These are phyloP conservation scores for Apiotrichum brassicae DNA, from an alignment of 1,284 basidiomycete species.

Conservation along the genomic window DNA sequence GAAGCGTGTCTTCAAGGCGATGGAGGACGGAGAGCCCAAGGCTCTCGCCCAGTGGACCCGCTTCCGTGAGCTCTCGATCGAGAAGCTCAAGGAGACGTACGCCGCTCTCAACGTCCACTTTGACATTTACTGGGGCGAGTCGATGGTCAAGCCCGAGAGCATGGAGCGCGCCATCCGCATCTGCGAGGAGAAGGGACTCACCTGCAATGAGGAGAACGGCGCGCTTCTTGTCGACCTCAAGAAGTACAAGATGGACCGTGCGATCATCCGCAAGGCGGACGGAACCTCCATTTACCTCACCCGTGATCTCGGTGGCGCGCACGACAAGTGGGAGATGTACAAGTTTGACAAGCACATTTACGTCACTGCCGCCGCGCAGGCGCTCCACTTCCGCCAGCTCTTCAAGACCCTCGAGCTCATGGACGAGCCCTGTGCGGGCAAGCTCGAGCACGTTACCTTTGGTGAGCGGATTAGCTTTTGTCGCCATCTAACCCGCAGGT, in stretches of 20 bases:
- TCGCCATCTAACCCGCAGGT: constrained; percentile 24
- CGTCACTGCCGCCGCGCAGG: constrained; percentile 90
- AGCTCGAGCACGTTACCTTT: constrained; percentile 85
- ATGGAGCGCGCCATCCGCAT: constrained; percentile 62
- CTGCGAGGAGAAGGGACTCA: constrained; percentile 49
- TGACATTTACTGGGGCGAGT: constrained; percentile 92
- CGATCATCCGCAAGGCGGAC: constrained; percentile 87
- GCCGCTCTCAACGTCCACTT: constrained; percentile 85
- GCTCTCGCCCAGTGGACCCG: constrained; percentile 83
- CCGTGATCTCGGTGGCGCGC: constrained; percentile 92
- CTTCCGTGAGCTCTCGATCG: constrained; percentile 88
- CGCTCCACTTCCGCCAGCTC: constrained; percentile 86
- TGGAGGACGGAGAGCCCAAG: constrained; percentile 85
- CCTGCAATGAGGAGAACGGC: constrained; percentile 60
- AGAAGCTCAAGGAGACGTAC: constrained; percentile 87
- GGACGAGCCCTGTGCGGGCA: constrained; percentile 77
- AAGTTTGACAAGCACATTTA: constrained; percentile 99
- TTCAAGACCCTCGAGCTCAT: constrained; percentile 92
- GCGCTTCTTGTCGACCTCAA: constrained; percentile 73
- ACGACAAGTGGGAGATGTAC: constrained; percentile 86
- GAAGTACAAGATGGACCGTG: constrained; percentile 82
- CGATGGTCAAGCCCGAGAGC: constrained; percentile 71
- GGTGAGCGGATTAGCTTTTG: constrained; percentile 46
- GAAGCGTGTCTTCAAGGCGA: constrained; percentile 85
- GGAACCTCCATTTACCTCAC: constrained; percentile 97